A percentile compares a stretch with the other conserved stretches of the same genome.
Evolutionary conservation across 177 flowering plant species (phyloP).

Genomic region (Vitis hybrid): DNA sequence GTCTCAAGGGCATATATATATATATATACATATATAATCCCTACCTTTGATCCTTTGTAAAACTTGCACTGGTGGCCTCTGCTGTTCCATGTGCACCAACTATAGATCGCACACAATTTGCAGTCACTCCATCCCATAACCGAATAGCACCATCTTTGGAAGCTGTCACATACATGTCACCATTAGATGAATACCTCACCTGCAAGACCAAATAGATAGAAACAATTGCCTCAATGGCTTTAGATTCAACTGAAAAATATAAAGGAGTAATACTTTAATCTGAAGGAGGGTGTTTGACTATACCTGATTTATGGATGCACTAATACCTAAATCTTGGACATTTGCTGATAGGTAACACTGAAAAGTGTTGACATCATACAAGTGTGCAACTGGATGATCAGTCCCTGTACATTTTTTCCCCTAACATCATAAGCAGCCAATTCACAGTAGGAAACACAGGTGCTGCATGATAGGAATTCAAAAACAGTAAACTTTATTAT

Average conservation of each 20-base stretch:
- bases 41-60: conserved; percentile 84
- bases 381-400: conserved; percentile 78
- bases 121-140: conserved; percentile 82
- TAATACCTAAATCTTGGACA: conserved; percentile 53
- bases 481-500: not conserved
- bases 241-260: conserved; percentile 4
- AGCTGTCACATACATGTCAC: conserved; percentile 86
- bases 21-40: not conserved
- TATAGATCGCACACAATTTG: conserved; percentile 73
- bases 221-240: conserved; percentile 5
- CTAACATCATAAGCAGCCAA: conserved; percentile 3
- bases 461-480: no score
- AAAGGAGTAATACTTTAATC: not conserved
- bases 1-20: not conserved
- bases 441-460: not conserved
- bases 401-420: conserved; percentile 51
- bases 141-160: conserved; percentile 87
- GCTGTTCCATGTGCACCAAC: conserved; percentile 73
- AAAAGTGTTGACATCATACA: conserved; percentile 86
- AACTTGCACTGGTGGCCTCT: conserved; percentile 75
- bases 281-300: conserved; percentile 4
- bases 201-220: conserved; percentile 24
- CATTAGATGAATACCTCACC: conserved; percentile 81
- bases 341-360: conserved; percentile 75
- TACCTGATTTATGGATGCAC: conserved; percentile 86